phyloP scores from a whole-genome alignment of 2,329 filamentous ascomycete genomes.

The Phoma herbarum region DNA sequence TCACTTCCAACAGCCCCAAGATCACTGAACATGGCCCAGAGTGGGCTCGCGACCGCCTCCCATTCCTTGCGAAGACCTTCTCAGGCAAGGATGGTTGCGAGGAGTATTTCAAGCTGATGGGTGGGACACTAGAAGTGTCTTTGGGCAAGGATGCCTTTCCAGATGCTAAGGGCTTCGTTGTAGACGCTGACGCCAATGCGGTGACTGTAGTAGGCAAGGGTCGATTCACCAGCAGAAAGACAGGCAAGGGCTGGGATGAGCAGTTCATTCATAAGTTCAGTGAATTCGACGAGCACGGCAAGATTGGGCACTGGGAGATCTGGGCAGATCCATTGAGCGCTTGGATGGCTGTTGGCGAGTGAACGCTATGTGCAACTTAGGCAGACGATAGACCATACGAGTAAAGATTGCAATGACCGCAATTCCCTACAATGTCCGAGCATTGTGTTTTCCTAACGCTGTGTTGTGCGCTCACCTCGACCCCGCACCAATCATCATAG shows the following conservation, averaged over 20 bases:
- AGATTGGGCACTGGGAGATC: constrained; percentile 55
- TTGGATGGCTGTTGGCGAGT: constrained; percentile 51
- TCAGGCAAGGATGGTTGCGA: constrained; percentile 45
- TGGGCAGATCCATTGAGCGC: constrained; percentile 57
- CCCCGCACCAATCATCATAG: constrained; percentile 22
- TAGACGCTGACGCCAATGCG: constrained; percentile 48
- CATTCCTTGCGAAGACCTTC: constrained; percentile 54
- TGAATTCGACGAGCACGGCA: constrained; percentile 51
- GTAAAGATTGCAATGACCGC: background rate
- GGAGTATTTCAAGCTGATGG: constrained; percentile 52
- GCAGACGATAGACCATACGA: background rate
- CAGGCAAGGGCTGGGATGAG: constrained; percentile 54
- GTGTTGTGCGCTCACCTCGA: background rate
- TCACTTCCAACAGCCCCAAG: constrained; percentile 35
- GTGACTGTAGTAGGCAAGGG: constrained; percentile 51
- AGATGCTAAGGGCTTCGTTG: constrained; percentile 42
- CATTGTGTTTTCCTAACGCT: background rate
- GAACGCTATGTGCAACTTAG: background rate
- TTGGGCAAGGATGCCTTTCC: constrained; percentile 47
- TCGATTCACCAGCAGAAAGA: constrained; percentile 49
- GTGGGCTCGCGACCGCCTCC: constrained; percentile 49
- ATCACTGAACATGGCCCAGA: constrained; percentile 56
- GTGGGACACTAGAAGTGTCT: constrained; percentile 46
- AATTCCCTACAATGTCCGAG: background rate
- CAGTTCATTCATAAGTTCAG: constrained; percentile 54